These are phyloP conservation scores for Castanea sativa DNA, from an alignment of 306 rosid genomes.

Conservation along the genomic window DNA sequence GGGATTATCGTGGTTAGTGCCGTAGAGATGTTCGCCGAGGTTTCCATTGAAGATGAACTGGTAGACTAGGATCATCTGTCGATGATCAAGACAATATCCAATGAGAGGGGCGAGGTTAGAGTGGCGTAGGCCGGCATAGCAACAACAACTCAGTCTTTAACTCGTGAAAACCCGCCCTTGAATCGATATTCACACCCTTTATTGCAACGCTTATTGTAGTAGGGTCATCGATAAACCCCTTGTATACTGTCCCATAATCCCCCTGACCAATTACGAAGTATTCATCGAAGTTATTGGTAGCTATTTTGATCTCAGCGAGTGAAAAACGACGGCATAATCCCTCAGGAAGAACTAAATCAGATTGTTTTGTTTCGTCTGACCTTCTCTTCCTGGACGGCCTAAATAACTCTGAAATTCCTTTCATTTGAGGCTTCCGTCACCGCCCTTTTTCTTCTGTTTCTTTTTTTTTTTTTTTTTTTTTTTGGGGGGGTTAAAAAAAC, in stretches of 20 bases:
- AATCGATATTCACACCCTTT: not conserved
- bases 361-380: no score
- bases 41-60: no score
- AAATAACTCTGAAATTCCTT: no score
- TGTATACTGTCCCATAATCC: not conserved
- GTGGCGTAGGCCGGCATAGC: conserved; percentile 15
- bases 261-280: not conserved
- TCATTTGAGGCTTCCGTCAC: no score
- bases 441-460: rapidly evolving
- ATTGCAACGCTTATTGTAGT: not conserved
- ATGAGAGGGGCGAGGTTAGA: no score
- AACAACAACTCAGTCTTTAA: not conserved
- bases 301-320: conserved; percentile 4
- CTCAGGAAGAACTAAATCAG: not conserved
- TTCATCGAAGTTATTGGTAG: conserved; percentile 24
- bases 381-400: no score
- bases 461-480: no score
- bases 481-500: no score
- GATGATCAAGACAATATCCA: no score
- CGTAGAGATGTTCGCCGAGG: rapidly evolving
- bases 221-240: not conserved
- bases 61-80: no score
- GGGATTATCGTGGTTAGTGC: not conserved
- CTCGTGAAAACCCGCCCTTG: not conserved
- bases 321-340: conserved; percentile 23